These are phyloP conservation scores for Mortierella sp. DNA, from an alignment of 371 early-diverging fungal species.

Conservation along the genomic window DNA sequence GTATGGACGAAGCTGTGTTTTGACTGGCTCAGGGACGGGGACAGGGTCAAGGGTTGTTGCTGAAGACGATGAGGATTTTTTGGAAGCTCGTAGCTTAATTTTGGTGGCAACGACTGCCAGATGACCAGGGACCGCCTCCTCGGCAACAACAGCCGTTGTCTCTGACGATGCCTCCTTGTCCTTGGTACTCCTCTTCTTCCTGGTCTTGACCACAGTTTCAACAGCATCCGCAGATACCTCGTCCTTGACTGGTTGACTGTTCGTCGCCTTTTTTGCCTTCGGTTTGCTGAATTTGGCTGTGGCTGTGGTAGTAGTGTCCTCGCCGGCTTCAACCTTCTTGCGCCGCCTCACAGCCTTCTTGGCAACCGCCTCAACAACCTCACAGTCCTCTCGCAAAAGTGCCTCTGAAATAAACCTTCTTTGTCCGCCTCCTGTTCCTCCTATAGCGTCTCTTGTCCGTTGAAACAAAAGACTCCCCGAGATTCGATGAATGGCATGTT, in stretches of 20 bases:
- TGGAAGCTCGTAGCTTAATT: background rate
- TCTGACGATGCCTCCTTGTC: slow-evolving; percentile 5
- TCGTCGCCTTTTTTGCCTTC: background rate
- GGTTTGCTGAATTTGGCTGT: background rate
- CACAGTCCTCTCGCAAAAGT: background rate
- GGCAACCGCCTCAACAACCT: background rate
- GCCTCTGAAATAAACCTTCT: slow-evolving; percentile 10
- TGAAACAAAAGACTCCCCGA: background rate
- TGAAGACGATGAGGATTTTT: background rate
- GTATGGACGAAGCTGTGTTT: slow-evolving; percentile 70
- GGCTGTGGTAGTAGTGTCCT: background rate
- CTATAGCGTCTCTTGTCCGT: background rate
- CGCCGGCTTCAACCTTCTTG: background rate
- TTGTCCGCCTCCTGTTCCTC: background rate
- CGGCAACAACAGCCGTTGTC: background rate
- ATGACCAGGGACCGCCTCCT: background rate
- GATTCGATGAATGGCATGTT: background rate
- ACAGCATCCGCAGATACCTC: background rate
- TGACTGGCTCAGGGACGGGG: background rate
- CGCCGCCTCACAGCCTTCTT: background rate
- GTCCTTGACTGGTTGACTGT: background rate
- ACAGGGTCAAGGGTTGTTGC: background rate
- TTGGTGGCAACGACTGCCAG: slow-evolving; percentile 8
- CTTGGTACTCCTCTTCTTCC: background rate
- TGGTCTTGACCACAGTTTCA: background rate